Evolutionary conservation across 768 basidiomycete species (phyloP).

Genomic region (Pilatotrama ljubarskyi): DNA sequence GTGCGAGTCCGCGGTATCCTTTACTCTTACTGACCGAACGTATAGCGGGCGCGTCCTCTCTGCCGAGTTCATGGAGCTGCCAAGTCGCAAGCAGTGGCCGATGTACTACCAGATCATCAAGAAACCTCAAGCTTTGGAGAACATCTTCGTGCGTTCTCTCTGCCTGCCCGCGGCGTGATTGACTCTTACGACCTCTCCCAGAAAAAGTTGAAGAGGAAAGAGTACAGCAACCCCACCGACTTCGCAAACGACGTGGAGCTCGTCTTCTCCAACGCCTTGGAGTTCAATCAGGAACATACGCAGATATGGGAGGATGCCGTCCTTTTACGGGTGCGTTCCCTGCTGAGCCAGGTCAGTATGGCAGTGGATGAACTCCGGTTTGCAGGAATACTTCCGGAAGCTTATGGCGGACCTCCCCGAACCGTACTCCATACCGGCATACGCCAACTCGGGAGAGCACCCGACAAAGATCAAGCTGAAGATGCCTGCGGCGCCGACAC

Average conservation of each 20-base stretch:
- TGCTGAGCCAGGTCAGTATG: no score
- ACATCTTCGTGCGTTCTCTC: slow-evolving; percentile 60
- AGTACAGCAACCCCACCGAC: slow-evolving; percentile 64
- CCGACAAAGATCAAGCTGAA: slow-evolving; percentile 74
- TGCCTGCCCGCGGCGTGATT: background rate
- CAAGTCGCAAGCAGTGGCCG: slow-evolving; percentile 76
- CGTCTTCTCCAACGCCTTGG: slow-evolving; percentile 85
- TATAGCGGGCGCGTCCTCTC: slow-evolving; percentile 66
- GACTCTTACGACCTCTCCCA: slow-evolving; percentile 31
- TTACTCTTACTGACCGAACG: background rate
- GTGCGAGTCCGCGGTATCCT: slow-evolving; percentile 28
- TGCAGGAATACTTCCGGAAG: slow-evolving; percentile 69
- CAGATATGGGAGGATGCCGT: slow-evolving; percentile 80
- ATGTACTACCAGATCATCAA: slow-evolving; percentile 80
- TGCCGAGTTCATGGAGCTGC: slow-evolving; percentile 81
- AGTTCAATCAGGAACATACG: slow-evolving; percentile 86
- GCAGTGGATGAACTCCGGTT: background rate
- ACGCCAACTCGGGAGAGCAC: slow-evolving; percentile 41
- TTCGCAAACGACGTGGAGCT: slow-evolving; percentile 88
- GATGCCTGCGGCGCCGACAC: slow-evolving; percentile 47
- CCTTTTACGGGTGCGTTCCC: slow-evolving; percentile 54
- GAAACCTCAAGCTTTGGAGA: slow-evolving; percentile 75
- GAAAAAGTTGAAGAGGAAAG: slow-evolving; percentile 81
- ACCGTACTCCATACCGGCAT: slow-evolving; percentile 63
- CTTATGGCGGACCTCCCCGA: slow-evolving; percentile 78